Evolutionary conservation across 768 basidiomycete species (phyloP).

Genomic region (Pleurotus cornucopiae): DNA sequence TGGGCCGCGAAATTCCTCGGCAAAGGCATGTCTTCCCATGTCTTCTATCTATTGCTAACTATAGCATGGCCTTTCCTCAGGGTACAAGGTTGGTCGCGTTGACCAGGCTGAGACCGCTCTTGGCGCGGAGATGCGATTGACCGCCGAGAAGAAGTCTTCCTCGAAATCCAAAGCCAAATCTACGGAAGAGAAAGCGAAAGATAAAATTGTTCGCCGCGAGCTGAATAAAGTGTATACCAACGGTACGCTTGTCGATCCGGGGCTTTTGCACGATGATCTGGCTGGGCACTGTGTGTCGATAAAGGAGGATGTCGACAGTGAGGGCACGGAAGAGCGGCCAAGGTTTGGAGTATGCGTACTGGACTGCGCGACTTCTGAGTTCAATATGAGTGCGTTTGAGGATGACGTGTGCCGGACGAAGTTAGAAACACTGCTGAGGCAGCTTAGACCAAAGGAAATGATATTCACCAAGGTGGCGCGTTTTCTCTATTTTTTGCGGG

Average conservation of each 20-base stretch:
- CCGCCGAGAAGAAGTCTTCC: conserved; percentile 60
- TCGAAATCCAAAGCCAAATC: conserved; percentile 51
- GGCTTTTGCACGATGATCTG: conserved; percentile 87
- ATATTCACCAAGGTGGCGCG: conserved; percentile 75
- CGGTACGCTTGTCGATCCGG: conserved; percentile 90
- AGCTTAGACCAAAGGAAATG: conserved; percentile 88
- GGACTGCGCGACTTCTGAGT: conserved; percentile 94
- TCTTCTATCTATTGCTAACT: neutral
- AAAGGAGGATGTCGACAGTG: conserved; percentile 53
- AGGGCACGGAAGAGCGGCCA: conserved; percentile 36
- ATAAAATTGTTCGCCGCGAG: conserved; percentile 89
- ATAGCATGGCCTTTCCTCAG: conserved; percentile 25
- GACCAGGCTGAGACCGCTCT: conserved; percentile 97
- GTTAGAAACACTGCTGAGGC: conserved; percentile 89
- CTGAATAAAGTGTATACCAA: conserved; percentile 95
- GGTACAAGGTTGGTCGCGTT: conserved; percentile 93
- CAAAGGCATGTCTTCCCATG: conserved; percentile 44
- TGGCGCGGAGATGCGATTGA: conserved; percentile 92
- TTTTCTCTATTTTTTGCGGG: neutral
- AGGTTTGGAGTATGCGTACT: conserved; percentile 87
- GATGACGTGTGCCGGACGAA: conserved; percentile 93
- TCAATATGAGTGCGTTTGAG: conserved; percentile 83
- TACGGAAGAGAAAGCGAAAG: conserved; percentile 59
- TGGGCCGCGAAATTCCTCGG: conserved; percentile 92
- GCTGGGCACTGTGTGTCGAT: conserved; percentile 94